Evolutionary conservation across 2,329 filamentous ascomycete species (phyloP).

Genomic region (Cytospora mali): DNA sequence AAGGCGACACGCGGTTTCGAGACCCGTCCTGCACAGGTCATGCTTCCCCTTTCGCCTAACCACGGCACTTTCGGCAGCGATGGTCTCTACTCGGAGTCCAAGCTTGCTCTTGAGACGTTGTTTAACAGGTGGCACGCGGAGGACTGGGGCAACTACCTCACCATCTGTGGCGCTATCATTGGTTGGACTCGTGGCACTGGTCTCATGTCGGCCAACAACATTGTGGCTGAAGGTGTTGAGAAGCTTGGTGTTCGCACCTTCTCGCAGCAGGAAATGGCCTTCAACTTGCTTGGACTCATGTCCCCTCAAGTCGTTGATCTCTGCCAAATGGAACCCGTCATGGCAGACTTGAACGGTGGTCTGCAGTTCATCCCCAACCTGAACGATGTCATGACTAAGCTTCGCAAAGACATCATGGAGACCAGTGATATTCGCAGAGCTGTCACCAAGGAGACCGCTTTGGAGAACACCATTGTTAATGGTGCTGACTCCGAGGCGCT

Average conservation of each 20-base stretch:
- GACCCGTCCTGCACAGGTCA: conserved; percentile 94
- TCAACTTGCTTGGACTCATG: conserved; percentile 97
- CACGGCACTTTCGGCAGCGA: conserved; percentile 98
- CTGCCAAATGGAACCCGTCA: conserved; percentile 93
- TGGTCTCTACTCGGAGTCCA: conserved; percentile 97
- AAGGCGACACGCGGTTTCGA: conserved; percentile 88
- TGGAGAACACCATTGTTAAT: conserved; percentile 97
- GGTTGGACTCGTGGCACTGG: conserved; percentile 98
- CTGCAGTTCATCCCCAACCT: conserved; percentile 96
- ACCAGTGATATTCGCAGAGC: conserved; percentile 91
- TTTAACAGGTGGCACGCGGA: conserved; percentile 99
- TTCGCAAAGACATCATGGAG: conserved; percentile 93
- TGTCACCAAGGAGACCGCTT: conserved; percentile 91
- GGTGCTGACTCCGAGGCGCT: conserved; percentile 89
- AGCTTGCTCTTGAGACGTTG: conserved; percentile 92
- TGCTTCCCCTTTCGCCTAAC: conserved; percentile 93
- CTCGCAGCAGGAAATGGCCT: conserved; percentile 99
- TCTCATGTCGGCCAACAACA: conserved; percentile 96
- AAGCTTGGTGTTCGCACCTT: conserved; percentile 96
- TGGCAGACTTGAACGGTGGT: conserved; percentile 95
- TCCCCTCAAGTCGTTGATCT: conserved; percentile 90
- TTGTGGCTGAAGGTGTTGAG: conserved; percentile 96
- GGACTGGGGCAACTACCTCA: conserved; percentile 96
- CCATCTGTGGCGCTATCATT: conserved; percentile 96
- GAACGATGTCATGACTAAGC: conserved; percentile 89